These are phyloP conservation scores for Trichoderma brevicompactum DNA, from an alignment of 2,329 filamentous ascomycete species.

Conservation along the genomic window DNA sequence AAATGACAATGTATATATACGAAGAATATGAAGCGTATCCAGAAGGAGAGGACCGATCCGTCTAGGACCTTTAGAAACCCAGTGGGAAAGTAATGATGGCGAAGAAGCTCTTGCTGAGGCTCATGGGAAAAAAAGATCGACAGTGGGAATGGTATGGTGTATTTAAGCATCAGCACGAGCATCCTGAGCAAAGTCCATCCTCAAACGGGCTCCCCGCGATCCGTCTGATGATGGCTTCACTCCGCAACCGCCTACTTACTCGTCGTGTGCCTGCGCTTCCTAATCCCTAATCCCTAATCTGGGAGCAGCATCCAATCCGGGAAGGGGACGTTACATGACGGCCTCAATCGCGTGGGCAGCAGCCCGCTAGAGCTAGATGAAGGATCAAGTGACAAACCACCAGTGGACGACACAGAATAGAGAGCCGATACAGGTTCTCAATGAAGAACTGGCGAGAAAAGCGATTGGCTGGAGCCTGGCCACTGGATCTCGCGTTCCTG, in stretches of 20 bases:
- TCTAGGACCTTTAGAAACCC: conserved; percentile 12
- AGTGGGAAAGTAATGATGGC: neutral
- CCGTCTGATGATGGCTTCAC: conserved; percentile 3
- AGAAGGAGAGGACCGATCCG: conserved; percentile 24
- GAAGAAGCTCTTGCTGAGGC: conserved; percentile 22
- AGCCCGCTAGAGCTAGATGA: conserved; percentile 18
- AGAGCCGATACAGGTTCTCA: conserved; percentile 19
- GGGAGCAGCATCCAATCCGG: conserved; percentile 11
- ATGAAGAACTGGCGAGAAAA: conserved; percentile 11
- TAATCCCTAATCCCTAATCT: conserved; percentile 12
- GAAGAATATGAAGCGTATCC: conserved; percentile 3
- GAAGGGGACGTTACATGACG: conserved; percentile 26
- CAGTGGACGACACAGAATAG: neutral
- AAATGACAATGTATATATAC: conserved; percentile 15
- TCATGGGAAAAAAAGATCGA: neutral
- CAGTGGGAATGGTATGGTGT: neutral
- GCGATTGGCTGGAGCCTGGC: conserved; percentile 14
- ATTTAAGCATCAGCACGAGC: conserved; percentile 4
- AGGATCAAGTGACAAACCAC: conserved; percentile 24
- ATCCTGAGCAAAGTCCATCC: neutral
- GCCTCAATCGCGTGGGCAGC: neutral
- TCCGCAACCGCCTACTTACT: neutral
- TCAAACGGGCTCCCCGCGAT: neutral
- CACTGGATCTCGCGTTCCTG: conserved; percentile 26
- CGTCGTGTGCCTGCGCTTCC: neutral